Percentiles rank a stretch among this genome's conserved stretches.
Evolutionary conservation across 2,329 filamentous ascomycete genomes (phyloP).

Genomic region (Cadophora gregata): DNA sequence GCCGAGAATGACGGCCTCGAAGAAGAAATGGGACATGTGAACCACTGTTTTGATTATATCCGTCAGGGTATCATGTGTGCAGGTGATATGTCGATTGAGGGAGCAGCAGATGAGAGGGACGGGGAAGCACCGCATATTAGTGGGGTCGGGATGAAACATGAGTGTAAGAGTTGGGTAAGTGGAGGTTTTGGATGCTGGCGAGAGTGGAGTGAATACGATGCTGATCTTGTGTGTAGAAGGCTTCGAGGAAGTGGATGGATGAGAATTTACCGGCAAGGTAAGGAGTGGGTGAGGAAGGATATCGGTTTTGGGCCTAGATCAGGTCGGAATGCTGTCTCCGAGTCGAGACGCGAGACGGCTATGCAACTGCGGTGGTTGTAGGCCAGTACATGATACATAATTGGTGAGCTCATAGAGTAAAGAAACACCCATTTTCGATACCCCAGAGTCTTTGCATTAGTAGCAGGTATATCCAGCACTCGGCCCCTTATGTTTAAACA

Average conservation of each 20-base stretch:
- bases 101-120: neutral
- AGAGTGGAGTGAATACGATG: neutral
- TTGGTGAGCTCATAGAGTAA: too few species aligned
- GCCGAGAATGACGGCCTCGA: neutral
- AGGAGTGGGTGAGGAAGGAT: neutral
- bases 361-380: too few species aligned
- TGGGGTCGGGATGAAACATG: conserved; percentile 18
- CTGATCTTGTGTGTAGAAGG: neutral
- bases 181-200: too few species aligned
- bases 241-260: conserved; percentile 7
- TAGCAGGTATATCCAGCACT: neutral
- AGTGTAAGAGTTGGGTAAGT: conserved; percentile 18
- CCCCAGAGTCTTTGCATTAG: neutral
- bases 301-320: too few species aligned
- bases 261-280: neutral
- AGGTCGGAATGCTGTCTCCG: too few species aligned
- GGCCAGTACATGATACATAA: too few species aligned
- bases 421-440: too few species aligned
- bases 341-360: too few species aligned
- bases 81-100: conserved; percentile 28
- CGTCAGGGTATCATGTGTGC: conserved; percentile 30
- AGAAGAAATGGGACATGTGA: conserved; percentile 19
- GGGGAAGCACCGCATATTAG: conserved; percentile 9
- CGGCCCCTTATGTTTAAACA: conserved; percentile 34
- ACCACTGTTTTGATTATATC: conserved; percentile 31